Conservation (phyloP, 164 flowering plant species). For the Sedum album region DNA sequence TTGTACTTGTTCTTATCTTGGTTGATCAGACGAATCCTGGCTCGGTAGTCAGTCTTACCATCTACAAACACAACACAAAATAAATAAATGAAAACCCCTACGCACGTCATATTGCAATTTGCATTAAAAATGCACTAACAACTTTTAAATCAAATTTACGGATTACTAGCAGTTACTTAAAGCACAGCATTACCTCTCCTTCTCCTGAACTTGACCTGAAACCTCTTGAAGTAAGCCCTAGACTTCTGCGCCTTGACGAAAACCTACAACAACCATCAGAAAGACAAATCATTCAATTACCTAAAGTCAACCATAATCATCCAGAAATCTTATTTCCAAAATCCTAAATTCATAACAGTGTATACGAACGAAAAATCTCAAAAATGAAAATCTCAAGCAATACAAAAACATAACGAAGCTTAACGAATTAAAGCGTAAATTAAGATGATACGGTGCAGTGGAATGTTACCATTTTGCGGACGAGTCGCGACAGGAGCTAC, state of each 20-base stretch:
- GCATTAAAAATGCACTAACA: no score
- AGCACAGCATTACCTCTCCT: conserved; percentile 30
- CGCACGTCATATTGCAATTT: no score
- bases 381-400: no score
- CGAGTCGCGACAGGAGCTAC: no score
- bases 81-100: background rate
- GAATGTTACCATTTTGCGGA: no score
- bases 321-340: background rate
- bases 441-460: no score
- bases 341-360: background rate
- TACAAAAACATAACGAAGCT: no score
- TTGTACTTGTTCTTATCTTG: conserved; percentile 93
- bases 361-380: background rate
- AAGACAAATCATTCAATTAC: background rate
- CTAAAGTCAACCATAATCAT: background rate
- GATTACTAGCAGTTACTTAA: no score
- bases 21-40: conserved; percentile 71
- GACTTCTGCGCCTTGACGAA: conserved; percentile 42
- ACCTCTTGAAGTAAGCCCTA: conserved; percentile 41
- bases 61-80: conserved; percentile 22
- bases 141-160: no score
- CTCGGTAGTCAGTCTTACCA: conserved; percentile 90
- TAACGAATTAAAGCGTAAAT: no score
- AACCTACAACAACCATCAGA: conserved; percentile 14
- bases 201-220: conserved; percentile 51